Evolutionary conservation across 257 asterid species (phyloP), one percentile per base, ranked within the genome.

Genomic region (Paulownia fortunei): DNA sequence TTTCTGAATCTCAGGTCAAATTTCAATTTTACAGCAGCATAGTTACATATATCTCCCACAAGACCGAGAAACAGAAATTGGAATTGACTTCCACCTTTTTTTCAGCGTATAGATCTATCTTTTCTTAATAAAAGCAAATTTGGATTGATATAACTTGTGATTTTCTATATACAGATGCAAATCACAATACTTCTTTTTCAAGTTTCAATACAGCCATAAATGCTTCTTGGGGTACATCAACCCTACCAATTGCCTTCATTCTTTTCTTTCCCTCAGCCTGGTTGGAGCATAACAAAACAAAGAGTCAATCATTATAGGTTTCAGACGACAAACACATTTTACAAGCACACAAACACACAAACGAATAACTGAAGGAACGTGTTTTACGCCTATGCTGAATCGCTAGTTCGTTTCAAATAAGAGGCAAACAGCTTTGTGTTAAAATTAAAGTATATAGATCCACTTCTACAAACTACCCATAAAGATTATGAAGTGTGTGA

Each of bases 191-290:
- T 89, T 96, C 98, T 37, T 92, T 96, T 76, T 96, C 99, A 61
- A 96, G 99, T 86, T 96, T 96, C 82, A 96, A 81, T 26, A 96
- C 99, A 37, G 99, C 99, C 99, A 96, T 96, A 74, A 96, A 96
- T 51, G 99, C 99, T 89, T 96, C 99, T 82, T 96, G 99, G 36
- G 99, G 98, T 30, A 96, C 96, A 69, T 96, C 99, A 64, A 96
- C 99, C 82, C 81, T 86, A 62, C 99, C 99, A 41, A 96, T 91
- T 21, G 99, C 85, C 79, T 96, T 96, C 99, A 96, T 96, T 85
- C 99, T 87, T 80, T 93, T 96, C 94, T 96, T 96, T 76, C 99
- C 99, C 87, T 84, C 98, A 32, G 99, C 99, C 99, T 96, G 91
- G 34, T 73, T 32, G 34, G 56, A 84, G 24, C 44, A 75, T 37